These are phyloP conservation scores for Castanea sativa DNA, from an alignment of 306 rosid species.

Conservation along the genomic window DNA sequence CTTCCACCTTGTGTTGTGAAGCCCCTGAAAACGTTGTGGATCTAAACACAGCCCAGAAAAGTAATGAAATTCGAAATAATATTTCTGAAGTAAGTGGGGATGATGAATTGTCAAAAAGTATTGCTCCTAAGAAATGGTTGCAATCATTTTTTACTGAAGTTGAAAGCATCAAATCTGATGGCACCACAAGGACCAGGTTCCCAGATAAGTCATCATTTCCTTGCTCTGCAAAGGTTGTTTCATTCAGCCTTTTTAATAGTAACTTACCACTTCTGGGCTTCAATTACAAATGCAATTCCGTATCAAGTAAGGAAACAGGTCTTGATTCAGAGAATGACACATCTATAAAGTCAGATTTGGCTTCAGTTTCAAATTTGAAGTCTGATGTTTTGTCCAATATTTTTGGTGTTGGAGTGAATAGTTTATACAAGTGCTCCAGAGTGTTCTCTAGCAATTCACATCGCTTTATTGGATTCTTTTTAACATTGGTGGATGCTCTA, in stretches of 20 bases:
- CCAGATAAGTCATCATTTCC: constrained; percentile 70
- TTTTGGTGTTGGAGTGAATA: constrained; percentile 54
- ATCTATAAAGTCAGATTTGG: constrained; percentile 28
- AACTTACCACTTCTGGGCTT: constrained; percentile 43
- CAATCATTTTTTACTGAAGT: constrained; percentile 62
- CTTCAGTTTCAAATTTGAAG: constrained; percentile 28
- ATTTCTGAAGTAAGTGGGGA: constrained; percentile 6
- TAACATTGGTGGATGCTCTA: constrained; percentile 38
- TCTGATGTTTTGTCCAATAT: constrained; percentile 49
- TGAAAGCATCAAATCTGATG: constrained; percentile 54
- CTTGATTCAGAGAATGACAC: constrained; percentile 29
- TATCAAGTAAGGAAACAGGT: constrained; percentile 34
- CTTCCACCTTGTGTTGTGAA: constrained; percentile 33
- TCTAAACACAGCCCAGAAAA: constrained; percentile 33
- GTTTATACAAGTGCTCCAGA: constrained; percentile 59
- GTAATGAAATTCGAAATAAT: constrained; percentile 28
- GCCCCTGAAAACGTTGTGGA: constrained; percentile 29
- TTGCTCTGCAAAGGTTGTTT: constrained; percentile 67
- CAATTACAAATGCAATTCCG: constrained; percentile 27
- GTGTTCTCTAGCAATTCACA: constrained; percentile 80
- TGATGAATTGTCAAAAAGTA: constrained; percentile 29
- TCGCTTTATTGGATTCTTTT: constrained; percentile 62
- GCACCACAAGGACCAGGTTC: constrained; percentile 56
- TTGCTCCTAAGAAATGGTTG: constrained; percentile 56
- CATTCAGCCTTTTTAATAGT: constrained; percentile 67